Conservation (phyloP, 208 protist species). For the Plasmodiophora brassicae region DNA sequence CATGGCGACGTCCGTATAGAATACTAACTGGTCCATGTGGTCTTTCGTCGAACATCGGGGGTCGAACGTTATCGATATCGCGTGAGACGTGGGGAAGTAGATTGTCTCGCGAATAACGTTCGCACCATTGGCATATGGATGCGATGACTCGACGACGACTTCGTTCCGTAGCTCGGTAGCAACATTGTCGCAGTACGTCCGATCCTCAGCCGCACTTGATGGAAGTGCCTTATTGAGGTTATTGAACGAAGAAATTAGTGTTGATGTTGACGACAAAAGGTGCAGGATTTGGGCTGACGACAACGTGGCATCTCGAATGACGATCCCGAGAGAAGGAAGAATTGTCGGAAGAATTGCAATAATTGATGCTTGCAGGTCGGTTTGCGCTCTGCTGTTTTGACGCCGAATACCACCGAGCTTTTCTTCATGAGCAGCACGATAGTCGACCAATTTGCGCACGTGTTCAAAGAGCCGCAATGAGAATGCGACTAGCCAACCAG, state of each 20-base stretch:
- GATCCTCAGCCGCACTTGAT: background rate
- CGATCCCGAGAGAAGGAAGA: background rate
- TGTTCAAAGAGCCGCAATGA: background rate
- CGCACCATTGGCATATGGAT: background rate
- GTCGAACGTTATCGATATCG: background rate
- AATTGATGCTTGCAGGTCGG: background rate
- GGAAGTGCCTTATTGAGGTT: background rate
- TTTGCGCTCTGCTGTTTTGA: background rate
- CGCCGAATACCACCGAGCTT: background rate
- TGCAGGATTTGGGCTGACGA: background rate
- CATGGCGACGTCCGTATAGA: background rate
- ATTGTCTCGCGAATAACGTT: conserved; percentile 14
- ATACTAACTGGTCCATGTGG: background rate
- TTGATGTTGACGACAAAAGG: background rate
- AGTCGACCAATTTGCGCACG: background rate
- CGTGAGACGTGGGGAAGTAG: background rate
- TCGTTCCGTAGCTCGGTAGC: background rate
- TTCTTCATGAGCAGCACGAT: background rate
- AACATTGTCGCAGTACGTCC: background rate
- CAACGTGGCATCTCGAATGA: background rate
- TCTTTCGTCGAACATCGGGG: background rate
- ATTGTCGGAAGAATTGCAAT: background rate
- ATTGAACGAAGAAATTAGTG: background rate
- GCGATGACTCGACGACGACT: background rate
- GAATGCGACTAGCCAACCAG: background rate